phyloP scores from a whole-genome alignment of 2,329 filamentous ascomycete species.

The Monilinia fructigena region DNA sequence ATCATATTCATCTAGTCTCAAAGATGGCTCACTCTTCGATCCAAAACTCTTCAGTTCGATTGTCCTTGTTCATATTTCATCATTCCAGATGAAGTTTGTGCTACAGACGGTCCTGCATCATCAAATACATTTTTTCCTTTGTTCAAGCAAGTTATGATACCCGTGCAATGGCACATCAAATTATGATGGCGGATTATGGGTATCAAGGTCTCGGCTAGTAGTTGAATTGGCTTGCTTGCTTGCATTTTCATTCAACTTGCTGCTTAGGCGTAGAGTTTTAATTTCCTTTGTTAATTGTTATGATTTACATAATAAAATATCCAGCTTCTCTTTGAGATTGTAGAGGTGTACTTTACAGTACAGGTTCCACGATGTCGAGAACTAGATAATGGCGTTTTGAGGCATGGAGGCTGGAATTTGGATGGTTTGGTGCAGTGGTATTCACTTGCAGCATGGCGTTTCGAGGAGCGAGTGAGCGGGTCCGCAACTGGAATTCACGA shows the following conservation, averaged over 20 bases:
- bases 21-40: background rate
- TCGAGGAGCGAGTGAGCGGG: background rate
- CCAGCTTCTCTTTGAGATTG: constrained; percentile 33
- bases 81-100: constrained; percentile 20
- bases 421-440: background rate
- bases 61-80: constrained; percentile 27
- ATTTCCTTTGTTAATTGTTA: constrained; percentile 25
- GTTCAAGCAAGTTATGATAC: constrained; percentile 35
- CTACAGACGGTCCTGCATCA: constrained; percentile 15
- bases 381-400: constrained; percentile 24
- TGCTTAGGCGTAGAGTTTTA: constrained; percentile 12
- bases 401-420: background rate
- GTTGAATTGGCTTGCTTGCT: background rate
- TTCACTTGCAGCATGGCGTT: background rate
- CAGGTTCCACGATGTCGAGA: constrained; percentile 33
- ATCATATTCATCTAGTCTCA: background rate
- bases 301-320: constrained; percentile 21
- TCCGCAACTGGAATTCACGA: background rate
- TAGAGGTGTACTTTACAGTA: constrained; percentile 26
- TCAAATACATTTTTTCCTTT: constrained; percentile 35
- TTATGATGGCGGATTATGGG: constrained; percentile 29
- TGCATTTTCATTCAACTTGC: constrained; percentile 16
- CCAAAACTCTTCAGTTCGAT: constrained; percentile 18
- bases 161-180: constrained; percentile 37
- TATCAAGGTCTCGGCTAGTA: constrained; percentile 27